Percentiles rank a stretch among this genome's conserved stretches.
These are phyloP conservation scores for Darksidea phi DNA, from an alignment of 495 filamentous ascomycete species.

Conservation along the genomic window DNA sequence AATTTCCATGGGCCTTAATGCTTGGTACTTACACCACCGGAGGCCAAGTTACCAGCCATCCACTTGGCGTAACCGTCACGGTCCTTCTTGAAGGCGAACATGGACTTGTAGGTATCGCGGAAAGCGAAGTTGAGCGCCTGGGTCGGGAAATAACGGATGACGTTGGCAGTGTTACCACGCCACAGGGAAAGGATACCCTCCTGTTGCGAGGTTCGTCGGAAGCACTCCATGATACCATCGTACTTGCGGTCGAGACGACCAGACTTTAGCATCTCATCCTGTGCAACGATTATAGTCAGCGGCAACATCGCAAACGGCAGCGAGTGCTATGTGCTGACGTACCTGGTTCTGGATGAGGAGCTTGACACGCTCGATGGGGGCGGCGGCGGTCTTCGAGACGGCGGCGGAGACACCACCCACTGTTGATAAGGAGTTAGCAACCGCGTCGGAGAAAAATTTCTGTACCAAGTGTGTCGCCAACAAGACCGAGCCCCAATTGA, in stretches of 20 bases:
- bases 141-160: conserved; percentile 99
- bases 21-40: conserved; percentile 84
- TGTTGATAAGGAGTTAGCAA: conserved; percentile 49
- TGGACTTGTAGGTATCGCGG: conserved; percentile 99
- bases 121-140: conserved; percentile 99
- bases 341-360: conserved; percentile 99
- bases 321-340: conserved; percentile 42
- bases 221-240: conserved; percentile 91
- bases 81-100: conserved; percentile 99
- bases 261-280: conserved; percentile 99
- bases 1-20: neutral
- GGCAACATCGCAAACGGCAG: neutral
- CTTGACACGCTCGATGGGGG: conserved; percentile 99
- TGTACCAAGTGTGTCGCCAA: conserved; percentile 24
- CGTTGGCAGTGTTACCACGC: conserved; percentile 99
- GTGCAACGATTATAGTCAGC: conserved; percentile 24
- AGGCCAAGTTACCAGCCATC: conserved; percentile 99
- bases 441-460: conserved; percentile 34
- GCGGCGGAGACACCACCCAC: conserved; percentile 99
- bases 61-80: conserved; percentile 97
- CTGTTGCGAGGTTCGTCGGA: conserved; percentile 76
- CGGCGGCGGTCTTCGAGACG: conserved; percentile 99
- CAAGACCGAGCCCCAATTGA: conserved; percentile 21
- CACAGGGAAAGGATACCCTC: conserved; percentile 88
- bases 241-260: conserved; percentile 98